Conservation (phyloP, 2,329 filamentous ascomycete genomes). For the Aureobasidium vineae region DNA sequence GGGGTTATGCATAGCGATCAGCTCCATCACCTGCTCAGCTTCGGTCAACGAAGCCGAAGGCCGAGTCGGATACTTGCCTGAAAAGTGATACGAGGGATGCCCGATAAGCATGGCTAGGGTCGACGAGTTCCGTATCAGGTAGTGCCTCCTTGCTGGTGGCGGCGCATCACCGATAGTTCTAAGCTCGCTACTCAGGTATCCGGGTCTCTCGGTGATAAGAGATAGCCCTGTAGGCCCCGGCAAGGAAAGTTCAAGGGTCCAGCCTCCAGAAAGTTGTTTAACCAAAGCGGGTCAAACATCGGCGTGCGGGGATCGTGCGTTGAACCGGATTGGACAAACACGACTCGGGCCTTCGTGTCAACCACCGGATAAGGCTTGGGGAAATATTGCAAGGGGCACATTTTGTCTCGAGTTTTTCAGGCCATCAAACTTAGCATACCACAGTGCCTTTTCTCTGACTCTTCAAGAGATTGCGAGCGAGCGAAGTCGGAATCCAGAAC, state of each 20-base stretch:
- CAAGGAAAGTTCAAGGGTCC: conserved; percentile 11
- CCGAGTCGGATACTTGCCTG: neutral
- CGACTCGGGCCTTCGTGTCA: conserved; percentile 17
- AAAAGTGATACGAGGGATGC: conserved; percentile 6
- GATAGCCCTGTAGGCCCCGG: neutral
- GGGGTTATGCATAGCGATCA: conserved; percentile 15
- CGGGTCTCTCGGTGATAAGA: conserved; percentile 3
- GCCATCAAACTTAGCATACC: conserved; percentile 20
- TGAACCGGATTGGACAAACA: conserved; percentile 14
- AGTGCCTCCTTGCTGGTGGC: conserved; percentile 11
- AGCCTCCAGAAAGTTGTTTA: conserved; percentile 1
- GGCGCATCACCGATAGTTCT: conserved; percentile 23
- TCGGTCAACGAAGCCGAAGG: neutral
- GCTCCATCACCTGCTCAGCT: neutral
- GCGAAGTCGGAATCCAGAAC: conserved; percentile 18
- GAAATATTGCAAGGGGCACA: conserved; percentile 15
- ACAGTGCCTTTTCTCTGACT: neutral
- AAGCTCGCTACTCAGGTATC: neutral
- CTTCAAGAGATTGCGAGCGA: neutral
- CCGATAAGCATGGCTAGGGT: conserved; percentile 22
- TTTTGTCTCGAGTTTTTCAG: conserved; percentile 5
- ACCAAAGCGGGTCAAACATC: conserved; percentile 19
- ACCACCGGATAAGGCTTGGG: neutral
- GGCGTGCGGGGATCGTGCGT: conserved; percentile 21
- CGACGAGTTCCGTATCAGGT: conserved; percentile 15